Percentiles rank a stretch among this genome's conserved stretches.
Evolutionary conservation across 2,329 filamentous ascomycete species (phyloP).

Genomic region (Mycosphaerella arachidis): DNA sequence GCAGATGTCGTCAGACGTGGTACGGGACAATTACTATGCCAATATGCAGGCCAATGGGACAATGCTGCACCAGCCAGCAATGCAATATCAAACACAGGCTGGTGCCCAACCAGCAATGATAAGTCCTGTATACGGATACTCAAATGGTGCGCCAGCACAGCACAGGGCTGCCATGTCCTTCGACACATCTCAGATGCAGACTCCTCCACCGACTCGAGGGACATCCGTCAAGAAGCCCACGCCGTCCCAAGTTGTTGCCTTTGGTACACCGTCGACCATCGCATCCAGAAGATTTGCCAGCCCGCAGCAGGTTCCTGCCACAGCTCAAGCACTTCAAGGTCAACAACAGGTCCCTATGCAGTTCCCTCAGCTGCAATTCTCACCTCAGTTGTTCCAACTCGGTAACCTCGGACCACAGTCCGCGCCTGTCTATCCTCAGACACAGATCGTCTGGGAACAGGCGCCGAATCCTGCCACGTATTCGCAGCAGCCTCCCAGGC

Average conservation of each 20-base stretch:
- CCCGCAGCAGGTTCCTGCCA: slow-evolving; percentile 22
- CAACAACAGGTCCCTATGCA: slow-evolving; percentile 40
- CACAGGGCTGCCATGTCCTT: slow-evolving; percentile 18
- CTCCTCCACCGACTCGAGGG: slow-evolving; percentile 57
- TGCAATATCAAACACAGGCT: slow-evolving; percentile 1
- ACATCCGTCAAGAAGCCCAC: slow-evolving; percentile 47
- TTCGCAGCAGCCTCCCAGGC: slow-evolving; percentile 16
- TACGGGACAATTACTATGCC: slow-evolving; percentile 27
- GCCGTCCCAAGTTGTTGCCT: slow-evolving; percentile 37
- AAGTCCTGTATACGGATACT: slow-evolving; percentile 18
- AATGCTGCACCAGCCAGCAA: slow-evolving; percentile 16
- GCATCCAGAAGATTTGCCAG: slow-evolving; percentile 29
- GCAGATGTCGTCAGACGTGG: slow-evolving; percentile 24
- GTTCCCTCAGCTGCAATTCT: slow-evolving; percentile 53
- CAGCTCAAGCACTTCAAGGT: slow-evolving; percentile 1
- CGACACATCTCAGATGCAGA: slow-evolving; percentile 47
- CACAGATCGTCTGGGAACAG: slow-evolving; percentile 43
- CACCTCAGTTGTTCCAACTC: slow-evolving; percentile 54
- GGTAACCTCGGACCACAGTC: slow-evolving; percentile 49
- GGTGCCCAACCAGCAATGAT: slow-evolving; percentile 10
- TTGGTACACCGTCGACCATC: slow-evolving; percentile 38
- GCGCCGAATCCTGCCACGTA: slow-evolving; percentile 18
- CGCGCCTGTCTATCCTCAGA: slow-evolving; percentile 55
- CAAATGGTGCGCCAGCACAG: slow-evolving; percentile 8
- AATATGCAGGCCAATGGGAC: slow-evolving; percentile 19